phyloP scores from a whole-genome alignment of 2,329 filamentous ascomycete genomes.

The Penicillium sp. region DNA sequence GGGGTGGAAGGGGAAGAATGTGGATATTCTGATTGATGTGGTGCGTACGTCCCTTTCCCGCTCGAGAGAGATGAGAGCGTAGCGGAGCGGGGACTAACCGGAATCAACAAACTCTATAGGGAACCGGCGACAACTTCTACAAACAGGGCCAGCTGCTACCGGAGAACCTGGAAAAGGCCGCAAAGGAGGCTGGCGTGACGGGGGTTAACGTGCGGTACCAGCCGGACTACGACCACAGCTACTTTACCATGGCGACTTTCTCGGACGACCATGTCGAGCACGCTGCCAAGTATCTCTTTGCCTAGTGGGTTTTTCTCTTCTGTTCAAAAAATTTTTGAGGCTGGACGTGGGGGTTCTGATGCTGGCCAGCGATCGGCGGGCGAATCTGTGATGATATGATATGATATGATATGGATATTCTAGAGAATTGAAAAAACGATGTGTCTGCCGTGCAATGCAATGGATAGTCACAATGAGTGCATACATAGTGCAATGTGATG shows the following conservation, averaged over 20 bases:
- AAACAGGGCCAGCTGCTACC: conserved; percentile 90
- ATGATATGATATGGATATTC: neutral
- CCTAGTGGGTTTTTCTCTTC: conserved; percentile 51
- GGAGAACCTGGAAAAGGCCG: conserved; percentile 86
- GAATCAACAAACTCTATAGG: conserved; percentile 46
- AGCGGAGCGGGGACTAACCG: neutral
- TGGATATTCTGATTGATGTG: conserved; percentile 87
- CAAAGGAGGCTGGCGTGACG: conserved; percentile 72
- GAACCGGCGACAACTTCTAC: conserved; percentile 95
- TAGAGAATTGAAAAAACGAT: neutral
- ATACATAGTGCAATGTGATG: neutral
- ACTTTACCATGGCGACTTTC: conserved; percentile 94
- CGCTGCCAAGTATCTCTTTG: conserved; percentile 81
- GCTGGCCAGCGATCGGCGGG: conserved; percentile 15
- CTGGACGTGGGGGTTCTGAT: conserved; percentile 20
- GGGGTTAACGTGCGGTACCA: conserved; percentile 83
- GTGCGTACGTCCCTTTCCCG: conserved; percentile 54
- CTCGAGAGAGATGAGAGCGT: neutral
- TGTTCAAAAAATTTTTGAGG: conserved; percentile 23
- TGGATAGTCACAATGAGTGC: neutral
- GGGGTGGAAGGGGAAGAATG: conserved; percentile 69
- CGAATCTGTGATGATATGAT: conserved; percentile 12
- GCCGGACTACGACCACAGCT: conserved; percentile 92
- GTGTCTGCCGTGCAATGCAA: neutral
- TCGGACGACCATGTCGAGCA: conserved; percentile 88